Evolutionary conservation across 805 yeast species (phyloP), one percentile per base, ranked within the genome.

Genomic region (Metschnikowia gelsemii): DNA sequence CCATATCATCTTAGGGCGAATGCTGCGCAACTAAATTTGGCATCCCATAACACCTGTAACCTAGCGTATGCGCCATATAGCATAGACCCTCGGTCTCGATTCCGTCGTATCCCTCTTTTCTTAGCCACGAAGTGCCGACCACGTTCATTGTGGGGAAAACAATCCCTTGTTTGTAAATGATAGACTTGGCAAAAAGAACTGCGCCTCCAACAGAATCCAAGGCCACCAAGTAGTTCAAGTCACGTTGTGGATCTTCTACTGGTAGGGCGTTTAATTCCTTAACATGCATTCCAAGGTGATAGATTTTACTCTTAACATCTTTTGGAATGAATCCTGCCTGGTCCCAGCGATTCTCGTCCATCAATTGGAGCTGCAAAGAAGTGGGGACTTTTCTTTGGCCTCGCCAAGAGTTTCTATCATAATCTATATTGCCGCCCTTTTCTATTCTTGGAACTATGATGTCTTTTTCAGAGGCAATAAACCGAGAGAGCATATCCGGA

Each of bases 181-280:
- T 56, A 8, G 73, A 62, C 44, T 70, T 73, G 7, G 64, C 62
- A 43, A 72, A 74, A 11, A 75, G 58, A 1, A 75, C 63, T 1
- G 78, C 79, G 7, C 79, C 79, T 1, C 80, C 80, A 9, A 75
- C 80, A 2, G 78, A 72, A 46, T 74, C 78, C 18, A 75, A 46
- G 22, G 54, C 54, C 2, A 63, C 58, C 7, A 45, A 9, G 26
- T 56, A 50, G 25, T 45, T 47, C 14, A 46, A 26, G 16, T 38
- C 25, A n/a, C 33, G 40, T 25, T 21, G 27, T 6, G 32, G 33
- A 27, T 35, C 45, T n/a, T 35, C 17, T 9, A n/a, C 19, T 12
- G 44, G 50, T 26, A 28, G 39, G 12, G 4, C 35, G n/a, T 37
- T 40, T 23, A 47, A 46, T 11, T 47, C 52, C 1, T 48, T 32